phyloP scores from a whole-genome alignment of 345 rosid genomes.

The Combretum micranthum region DNA sequence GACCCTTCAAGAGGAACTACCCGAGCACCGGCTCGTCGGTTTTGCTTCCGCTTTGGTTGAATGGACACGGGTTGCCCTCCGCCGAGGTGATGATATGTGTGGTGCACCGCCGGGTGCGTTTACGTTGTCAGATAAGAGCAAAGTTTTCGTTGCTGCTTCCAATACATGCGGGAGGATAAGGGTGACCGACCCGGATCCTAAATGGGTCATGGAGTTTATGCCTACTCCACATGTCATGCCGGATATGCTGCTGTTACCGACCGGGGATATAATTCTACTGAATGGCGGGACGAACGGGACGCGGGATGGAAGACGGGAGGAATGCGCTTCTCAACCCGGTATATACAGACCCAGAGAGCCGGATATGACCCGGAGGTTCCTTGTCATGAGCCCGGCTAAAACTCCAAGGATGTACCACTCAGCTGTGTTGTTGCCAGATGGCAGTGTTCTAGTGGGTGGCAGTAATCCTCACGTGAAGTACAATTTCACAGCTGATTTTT shows the following conservation, averaged over 20 bases:
- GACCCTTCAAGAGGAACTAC: slow-evolving; percentile 55
- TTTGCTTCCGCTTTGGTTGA: slow-evolving; percentile 52
- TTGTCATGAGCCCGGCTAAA: slow-evolving; percentile 34
- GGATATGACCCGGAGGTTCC: slow-evolving; percentile 43
- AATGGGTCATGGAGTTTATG: slow-evolving; percentile 77
- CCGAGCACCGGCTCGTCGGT: slow-evolving; percentile 85
- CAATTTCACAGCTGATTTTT: slow-evolving; percentile 55
- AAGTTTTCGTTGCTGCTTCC: slow-evolving; percentile 48
- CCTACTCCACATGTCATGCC: slow-evolving; percentile 70
- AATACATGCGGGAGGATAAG: slow-evolving; percentile 60
- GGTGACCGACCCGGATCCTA: slow-evolving; percentile 51
- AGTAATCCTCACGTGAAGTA: slow-evolving; percentile 72
- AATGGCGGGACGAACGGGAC: slow-evolving; percentile 75
- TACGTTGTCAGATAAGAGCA: slow-evolving; percentile 25
- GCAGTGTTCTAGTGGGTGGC: slow-evolving; percentile 76
- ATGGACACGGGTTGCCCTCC: not conserved
- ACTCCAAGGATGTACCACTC: slow-evolving; percentile 82
- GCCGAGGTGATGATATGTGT: slow-evolving; percentile 77
- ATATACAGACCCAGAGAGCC: slow-evolving; percentile 43
- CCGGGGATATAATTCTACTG: slow-evolving; percentile 50
- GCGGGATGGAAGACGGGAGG: slow-evolving; percentile 65
- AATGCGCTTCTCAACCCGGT: slow-evolving; percentile 67
- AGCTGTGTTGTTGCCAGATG: slow-evolving; percentile 56
- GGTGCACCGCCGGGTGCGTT: slow-evolving; percentile 61
- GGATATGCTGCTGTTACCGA: slow-evolving; percentile 63